phyloP scores from a whole-genome alignment of 768 basidiomycete species.

The Boletellus emodensis region DNA sequence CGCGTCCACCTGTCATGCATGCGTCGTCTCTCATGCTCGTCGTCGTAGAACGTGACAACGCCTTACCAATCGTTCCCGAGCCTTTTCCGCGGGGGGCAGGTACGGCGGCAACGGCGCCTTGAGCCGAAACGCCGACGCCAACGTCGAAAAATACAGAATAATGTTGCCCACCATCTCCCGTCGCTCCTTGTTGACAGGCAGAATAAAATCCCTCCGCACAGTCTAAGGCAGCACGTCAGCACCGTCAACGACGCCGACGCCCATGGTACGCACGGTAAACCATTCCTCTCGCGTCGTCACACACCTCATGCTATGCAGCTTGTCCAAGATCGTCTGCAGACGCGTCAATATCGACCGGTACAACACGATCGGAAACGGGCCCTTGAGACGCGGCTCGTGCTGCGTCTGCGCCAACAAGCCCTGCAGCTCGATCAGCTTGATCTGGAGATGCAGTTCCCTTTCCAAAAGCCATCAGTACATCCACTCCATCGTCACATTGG shows the following conservation, averaged over 20 bases:
- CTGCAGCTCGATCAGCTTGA: constrained; percentile 83
- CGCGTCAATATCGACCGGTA: constrained; percentile 83
- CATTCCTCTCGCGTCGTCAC: constrained; percentile 97
- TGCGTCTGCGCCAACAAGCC: constrained; percentile 83
- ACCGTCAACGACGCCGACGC: too few species aligned
- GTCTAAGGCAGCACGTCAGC: constrained; percentile 40
- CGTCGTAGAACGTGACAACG: too few species aligned
- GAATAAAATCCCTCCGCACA: constrained; percentile 81
- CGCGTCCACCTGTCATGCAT: constrained; percentile 58
- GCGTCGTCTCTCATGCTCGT: too few species aligned
- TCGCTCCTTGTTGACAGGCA: constrained; percentile 85
- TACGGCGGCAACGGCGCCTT: constrained; percentile 96
- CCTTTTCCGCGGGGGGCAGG: constrained; percentile 87
- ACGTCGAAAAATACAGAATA: constrained; percentile 79
- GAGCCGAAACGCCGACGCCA: constrained; percentile 74
- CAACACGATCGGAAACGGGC: constrained; percentile 83
- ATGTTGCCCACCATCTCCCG: constrained; percentile 96
- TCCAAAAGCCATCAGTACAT: not conserved
- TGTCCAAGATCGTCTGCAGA: constrained; percentile 81
- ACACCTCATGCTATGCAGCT: constrained; percentile 92
- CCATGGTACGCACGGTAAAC: constrained; percentile 58
- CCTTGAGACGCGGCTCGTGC: constrained; percentile 93
- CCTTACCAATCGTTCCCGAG: constrained; percentile 71
- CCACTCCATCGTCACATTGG: not conserved
- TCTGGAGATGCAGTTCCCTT: constrained; percentile 95